Evolutionary conservation across 306 rosid genomes (phyloP).

Genomic region (Erythrophleum fordii): DNA sequence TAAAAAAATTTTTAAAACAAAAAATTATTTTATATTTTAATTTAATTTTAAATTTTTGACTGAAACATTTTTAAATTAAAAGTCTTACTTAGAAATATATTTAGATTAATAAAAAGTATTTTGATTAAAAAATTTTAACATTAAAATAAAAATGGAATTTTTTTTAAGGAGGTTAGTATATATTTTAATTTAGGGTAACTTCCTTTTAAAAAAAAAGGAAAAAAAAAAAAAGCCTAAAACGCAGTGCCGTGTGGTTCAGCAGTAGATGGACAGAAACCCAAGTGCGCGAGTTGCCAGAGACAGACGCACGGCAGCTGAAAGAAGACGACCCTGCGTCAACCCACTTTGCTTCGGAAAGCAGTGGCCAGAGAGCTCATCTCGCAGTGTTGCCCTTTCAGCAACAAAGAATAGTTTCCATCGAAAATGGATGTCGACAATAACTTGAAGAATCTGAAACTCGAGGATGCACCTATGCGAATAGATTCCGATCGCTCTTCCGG

Average conservation of each 20-base stretch:
- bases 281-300: neutral
- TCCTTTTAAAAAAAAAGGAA: no score
- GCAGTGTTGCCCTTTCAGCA: neutral
- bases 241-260: neutral
- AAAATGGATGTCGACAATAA: conserved; percentile 64
- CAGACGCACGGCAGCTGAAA: neutral
- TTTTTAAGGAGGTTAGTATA: no score
- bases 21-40: no score
- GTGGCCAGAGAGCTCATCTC: neutral
- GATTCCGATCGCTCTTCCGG: conserved; percentile 54
- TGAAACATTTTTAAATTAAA: no score
- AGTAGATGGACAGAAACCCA: neutral
- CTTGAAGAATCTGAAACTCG: conserved; percentile 26
- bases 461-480: conserved; percentile 48
- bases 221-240: no score
- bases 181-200: no score
- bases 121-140: no score
- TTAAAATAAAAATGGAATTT: no score
- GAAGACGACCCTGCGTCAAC: neutral
- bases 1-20: no score
- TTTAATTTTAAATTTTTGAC: no score
- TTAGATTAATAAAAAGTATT: no score
- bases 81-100: no score
- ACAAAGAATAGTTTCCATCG: neutral
- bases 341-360: neutral